Evolutionary conservation across 768 basidiomycete genomes (phyloP).

Genomic region (Sarcomyxa edulis): DNA sequence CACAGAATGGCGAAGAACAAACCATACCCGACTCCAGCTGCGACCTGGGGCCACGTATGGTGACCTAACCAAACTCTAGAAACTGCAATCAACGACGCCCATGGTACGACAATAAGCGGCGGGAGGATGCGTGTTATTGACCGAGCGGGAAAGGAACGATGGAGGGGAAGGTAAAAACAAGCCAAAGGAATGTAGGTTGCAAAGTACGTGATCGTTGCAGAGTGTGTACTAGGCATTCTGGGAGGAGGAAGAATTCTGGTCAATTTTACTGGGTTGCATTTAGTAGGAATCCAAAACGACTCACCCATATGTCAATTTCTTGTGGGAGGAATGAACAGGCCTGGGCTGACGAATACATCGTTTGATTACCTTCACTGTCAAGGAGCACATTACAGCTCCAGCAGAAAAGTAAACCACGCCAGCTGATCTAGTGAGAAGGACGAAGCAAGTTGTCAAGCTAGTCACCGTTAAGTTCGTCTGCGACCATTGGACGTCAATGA

Average conservation of each 20-base stretch:
- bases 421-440: conserved; percentile 59
- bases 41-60: conserved; percentile 68
- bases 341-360: conserved; percentile 58
- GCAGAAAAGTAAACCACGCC: conserved; percentile 55
- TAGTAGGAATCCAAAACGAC: conserved; percentile 10
- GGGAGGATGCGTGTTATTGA: conserved; percentile 35
- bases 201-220: conserved; percentile 62
- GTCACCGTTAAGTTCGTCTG: conserved; percentile 62
- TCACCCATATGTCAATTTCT: conserved; percentile 66
- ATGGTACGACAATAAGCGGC: conserved; percentile 46
- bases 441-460: conserved; percentile 36
- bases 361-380: conserved; percentile 61
- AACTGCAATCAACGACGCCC: conserved; percentile 46
- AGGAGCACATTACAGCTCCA: conserved; percentile 51
- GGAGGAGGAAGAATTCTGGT: conserved; percentile 1
- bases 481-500: neutral
- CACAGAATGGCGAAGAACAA: conserved; percentile 44
- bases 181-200: conserved; percentile 57
- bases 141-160: conserved; percentile 42
- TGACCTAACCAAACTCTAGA: conserved; percentile 76
- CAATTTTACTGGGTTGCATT: neutral
- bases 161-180: conserved; percentile 51
- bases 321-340: conserved; percentile 34
- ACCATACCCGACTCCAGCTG: conserved; percentile 54
- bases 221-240: conserved; percentile 86